Conservation (phyloP, 805 yeast species). For the Debaryomyces hansenii region DNA sequence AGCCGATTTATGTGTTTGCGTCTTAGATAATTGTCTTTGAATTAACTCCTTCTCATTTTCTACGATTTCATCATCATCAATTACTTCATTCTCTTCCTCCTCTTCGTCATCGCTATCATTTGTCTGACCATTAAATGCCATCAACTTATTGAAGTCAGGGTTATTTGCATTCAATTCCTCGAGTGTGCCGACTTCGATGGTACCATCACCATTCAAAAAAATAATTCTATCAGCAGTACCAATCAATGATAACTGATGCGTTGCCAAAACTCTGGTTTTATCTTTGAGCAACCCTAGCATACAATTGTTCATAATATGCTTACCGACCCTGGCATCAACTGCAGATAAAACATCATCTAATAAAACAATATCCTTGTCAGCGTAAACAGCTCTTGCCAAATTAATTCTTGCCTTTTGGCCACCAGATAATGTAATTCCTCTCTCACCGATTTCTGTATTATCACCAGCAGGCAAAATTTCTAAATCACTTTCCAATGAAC, state of each 20-base stretch:
- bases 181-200: conserved; percentile 29
- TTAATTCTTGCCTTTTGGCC: conserved; percentile 39
- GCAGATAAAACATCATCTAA: conserved; percentile 38
- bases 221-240: conserved; percentile 31
- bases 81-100: conserved; percentile 4
- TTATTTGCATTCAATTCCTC: conserved; percentile 24
- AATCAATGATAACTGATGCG: conserved; percentile 36
- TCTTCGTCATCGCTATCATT: conserved; percentile 17
- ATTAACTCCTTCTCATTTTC: conserved; percentile 17
- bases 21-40: conserved; percentile 13
- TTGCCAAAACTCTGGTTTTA: conserved; percentile 36
- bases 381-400: conserved; percentile 38
- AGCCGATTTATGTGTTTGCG: conserved; percentile 10
- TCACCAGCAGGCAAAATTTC: conserved; percentile 35
- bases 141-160: conserved; percentile 26
- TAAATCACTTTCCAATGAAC: conserved; percentile 32
- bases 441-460: conserved; percentile 36
- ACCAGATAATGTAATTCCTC: conserved; percentile 38
- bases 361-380: conserved; percentile 27
- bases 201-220: conserved; percentile 32
- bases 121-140: conserved; percentile 21
- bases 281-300: conserved; percentile 25
- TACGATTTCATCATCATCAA: conserved; percentile 14
- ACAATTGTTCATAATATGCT: conserved; percentile 34
- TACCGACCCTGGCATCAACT: conserved; percentile 40